Evolutionary conservation across 148 eudicot species (phyloP), one percentile per base, ranked within the genome.

Genomic region (Gaultheria prostrata): DNA sequence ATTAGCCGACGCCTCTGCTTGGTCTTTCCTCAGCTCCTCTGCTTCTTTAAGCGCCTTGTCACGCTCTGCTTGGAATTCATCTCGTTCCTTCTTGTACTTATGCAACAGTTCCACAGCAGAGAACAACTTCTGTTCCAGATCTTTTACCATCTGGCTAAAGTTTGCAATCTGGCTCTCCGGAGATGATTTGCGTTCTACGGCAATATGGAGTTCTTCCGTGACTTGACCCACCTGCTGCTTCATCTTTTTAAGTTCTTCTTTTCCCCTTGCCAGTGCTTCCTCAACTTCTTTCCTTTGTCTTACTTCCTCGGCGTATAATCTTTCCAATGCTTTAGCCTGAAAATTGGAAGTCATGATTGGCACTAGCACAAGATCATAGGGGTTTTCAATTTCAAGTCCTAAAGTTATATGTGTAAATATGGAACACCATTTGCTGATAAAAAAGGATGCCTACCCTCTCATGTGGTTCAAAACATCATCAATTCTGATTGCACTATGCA

Each of bases 21-120:
- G 91, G 49, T 84, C 83, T 77, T 80, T 86, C 83, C 89, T 89
- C 71, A 94, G 83, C 56, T 82, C 85, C 86, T 92, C 94, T 35
- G 90, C 92, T 86, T 83, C 83, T 80, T 80, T 82, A 49, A 93
- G 90, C 18, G 94, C 95, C 82, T 87, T 83, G 76, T 93, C 97
- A 71, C 93, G 88, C 86, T 93, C 91, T 50, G 80, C 70, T 85
- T 91, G 88, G 80, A 94, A 85, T 24, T 92, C 93, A 30, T 93
- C 93, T 35, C 90, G 90, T 84, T 93, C 97, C 35, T 87, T 90
- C 86, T 92, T 94, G 86, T 91, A 94, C 75, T 90, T 90, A 45
- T 94, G 85, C 82, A 95, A 85, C 82, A 92, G 82, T 11, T 89
- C 91, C 71, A 93, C 97, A 65, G 97, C 95, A n/a, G 94, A 88